phyloP scores from a whole-genome alignment of 345 rosid species.

The Brassica napus region Da-Ae NC_063443.1:2975001-2975500 shows the following conservation, averaged over 20 bases:
- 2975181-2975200: constrained; percentile 84
- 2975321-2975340: constrained; percentile 19
- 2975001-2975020: constrained; percentile 64
- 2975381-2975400: constrained; percentile 85
- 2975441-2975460: constrained; percentile 63
- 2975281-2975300: constrained; percentile 4
- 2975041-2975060: constrained; percentile 89
- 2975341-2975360: constrained; percentile 67
- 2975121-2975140: constrained; percentile 59
- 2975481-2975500: constrained; percentile 50
- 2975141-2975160: constrained; percentile 59
- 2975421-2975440: constrained; percentile 66
- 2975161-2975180: constrained; percentile 85
- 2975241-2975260: not conserved
- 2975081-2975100: constrained; percentile 71
- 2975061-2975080: constrained; percentile 90
- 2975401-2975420: constrained; percentile 87
- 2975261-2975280: not conserved
- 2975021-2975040: constrained; percentile 84
- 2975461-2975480: constrained; percentile 64
- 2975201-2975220: constrained; percentile 75
- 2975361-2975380: constrained; percentile 83
- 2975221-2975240: constrained; percentile 63
- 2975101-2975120: constrained; percentile 68
- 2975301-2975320: constrained; percentile 17